A percentile compares a stretch with the other conserved stretches of the same genome.
Evolutionary conservation across 306 rosid species (phyloP).

Genomic region (Betula pendula): DNA sequence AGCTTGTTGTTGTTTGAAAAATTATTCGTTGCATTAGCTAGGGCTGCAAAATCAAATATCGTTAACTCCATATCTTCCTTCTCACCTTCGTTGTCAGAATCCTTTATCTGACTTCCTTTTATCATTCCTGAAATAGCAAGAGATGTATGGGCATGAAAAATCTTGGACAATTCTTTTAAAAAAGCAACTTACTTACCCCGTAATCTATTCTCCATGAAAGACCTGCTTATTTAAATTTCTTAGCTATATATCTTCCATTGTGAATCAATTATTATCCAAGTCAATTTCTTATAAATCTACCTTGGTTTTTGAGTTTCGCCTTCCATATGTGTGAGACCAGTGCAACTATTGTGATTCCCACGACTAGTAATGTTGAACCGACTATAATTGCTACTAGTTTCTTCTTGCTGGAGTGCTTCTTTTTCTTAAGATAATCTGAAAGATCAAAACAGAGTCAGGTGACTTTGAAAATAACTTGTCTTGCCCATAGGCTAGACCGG

Average conservation of each 20-base stretch:
- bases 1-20: slow-evolving; percentile 51
- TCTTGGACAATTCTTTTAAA: neutral
- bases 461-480: neutral
- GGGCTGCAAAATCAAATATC: slow-evolving; percentile 31
- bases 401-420: neutral
- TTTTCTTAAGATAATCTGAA: neutral
- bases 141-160: neutral
- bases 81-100: neutral
- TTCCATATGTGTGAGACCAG: neutral
- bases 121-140: neutral
- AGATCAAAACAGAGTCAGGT: neutral
- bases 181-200: neutral
- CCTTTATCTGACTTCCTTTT: too few relatives aligned
- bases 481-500: too few relatives aligned
- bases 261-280: neutral
- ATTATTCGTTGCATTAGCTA: slow-evolving; percentile 44
- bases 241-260: neutral
- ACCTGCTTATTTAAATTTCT: too few relatives aligned
- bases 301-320: neutral
- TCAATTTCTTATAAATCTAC: neutral
- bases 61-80: slow-evolving; percentile 50
- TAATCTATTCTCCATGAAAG: neutral
- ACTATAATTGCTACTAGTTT: neutral
- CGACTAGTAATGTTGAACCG: neutral
- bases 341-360: neutral